phyloP scores from a whole-genome alignment of 257 asterid genomes.

The Solanum virginianum region DNA sequence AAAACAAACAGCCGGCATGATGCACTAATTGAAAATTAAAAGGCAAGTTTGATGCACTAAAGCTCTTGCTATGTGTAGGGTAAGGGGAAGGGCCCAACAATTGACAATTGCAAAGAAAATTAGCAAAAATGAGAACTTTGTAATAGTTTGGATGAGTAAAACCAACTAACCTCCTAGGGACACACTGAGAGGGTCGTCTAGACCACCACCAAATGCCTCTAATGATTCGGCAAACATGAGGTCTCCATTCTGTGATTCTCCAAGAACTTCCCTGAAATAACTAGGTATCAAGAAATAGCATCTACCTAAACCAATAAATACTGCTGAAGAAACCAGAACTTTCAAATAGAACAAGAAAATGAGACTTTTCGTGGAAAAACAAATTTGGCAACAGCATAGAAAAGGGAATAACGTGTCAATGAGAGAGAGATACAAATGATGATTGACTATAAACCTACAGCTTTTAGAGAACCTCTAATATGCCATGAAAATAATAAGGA shows the following conservation, averaged over 20 bases:
- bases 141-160: background rate
- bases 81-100: too few species aligned
- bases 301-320: background rate
- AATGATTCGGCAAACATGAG: constrained; percentile 66
- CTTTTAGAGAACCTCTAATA: background rate
- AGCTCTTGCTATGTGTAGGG: too few species aligned
- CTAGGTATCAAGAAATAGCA: background rate
- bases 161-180: constrained; percentile 65
- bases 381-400: background rate
- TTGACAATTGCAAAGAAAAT: background rate
- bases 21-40: background rate
- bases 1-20: background rate
- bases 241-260: constrained; percentile 69
- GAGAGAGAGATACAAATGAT: background rate
- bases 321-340: background rate
- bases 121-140: background rate
- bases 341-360: background rate
- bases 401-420: background rate
- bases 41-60: too few species aligned
- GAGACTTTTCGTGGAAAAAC: background rate
- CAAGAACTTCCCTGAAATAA: constrained; percentile 64
- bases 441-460: background rate
- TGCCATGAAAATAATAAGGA: background rate
- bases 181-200: constrained; percentile 85
- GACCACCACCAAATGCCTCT: constrained; percentile 93